Percentiles rank a stretch among this genome's conserved stretches.
These are phyloP conservation scores for Vitis rotundifolia DNA, from an alignment of 164 flowering plant genomes.

Conservation along the genomic window DNA sequence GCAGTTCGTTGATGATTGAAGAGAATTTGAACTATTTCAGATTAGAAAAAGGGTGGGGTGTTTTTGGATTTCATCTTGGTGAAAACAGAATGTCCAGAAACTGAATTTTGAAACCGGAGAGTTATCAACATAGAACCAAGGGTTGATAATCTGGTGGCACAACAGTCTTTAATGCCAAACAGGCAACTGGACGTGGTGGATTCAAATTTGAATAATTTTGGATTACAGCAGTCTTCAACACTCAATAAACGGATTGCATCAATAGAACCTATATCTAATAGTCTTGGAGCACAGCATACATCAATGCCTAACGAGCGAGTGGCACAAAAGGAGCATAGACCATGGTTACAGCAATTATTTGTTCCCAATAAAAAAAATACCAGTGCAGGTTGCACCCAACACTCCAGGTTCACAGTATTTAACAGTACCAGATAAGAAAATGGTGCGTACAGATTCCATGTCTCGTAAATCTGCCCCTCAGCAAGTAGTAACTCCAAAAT, in stretches of 20 bases:
- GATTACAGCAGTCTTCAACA: conserved; percentile 22
- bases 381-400: conserved; percentile 18
- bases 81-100: no score
- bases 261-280: conserved; percentile 20
- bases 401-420: conserved; percentile 19
- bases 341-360: conserved; percentile 36
- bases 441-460: conserved; percentile 25
- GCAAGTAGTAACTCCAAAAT: conserved; percentile 20
- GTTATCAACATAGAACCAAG: no score
- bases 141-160: no score
- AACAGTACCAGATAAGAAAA: no score
- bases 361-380: conserved; percentile 33
- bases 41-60: no score
- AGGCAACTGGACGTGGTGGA: conserved; percentile 16
- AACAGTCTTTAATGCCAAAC: no score
- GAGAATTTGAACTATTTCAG: no score
- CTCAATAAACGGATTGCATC: conserved; percentile 46
- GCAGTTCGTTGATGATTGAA: no score
- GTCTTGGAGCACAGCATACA: conserved; percentile 19
- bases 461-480: conserved; percentile 27
- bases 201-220: conserved; percentile 15
- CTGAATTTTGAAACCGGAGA: no score
- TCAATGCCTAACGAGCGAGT: conserved; percentile 36
- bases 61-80: no score
- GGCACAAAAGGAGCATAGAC: no score